Percentiles rank a stretch among this genome's conserved stretches.
phyloP scores from a whole-genome alignment of 805 yeast species.

The Ogataea salicorniae region DNA sequence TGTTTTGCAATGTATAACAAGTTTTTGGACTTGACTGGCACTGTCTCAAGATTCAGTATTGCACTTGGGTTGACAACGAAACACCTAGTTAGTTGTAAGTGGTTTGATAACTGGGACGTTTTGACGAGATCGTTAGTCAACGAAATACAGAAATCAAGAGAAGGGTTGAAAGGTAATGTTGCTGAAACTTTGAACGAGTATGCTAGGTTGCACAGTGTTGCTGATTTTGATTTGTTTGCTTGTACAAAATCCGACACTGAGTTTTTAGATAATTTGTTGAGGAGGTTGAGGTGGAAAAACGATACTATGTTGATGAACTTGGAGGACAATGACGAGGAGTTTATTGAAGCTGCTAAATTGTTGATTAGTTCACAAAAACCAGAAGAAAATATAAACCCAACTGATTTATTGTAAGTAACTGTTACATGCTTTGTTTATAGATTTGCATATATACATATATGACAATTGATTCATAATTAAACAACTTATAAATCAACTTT shows the following conservation, averaged over 20 bases:
- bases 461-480: too few species aligned
- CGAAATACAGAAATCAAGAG: background rate
- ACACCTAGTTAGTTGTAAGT: conserved; percentile 15
- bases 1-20: conserved; percentile 21
- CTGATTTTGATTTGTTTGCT: conserved; percentile 13
- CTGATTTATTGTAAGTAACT: conserved; percentile 9
- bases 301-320: conserved; percentile 8
- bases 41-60: background rate
- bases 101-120: conserved; percentile 22
- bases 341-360: conserved; percentile 14
- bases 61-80: conserved; percentile 1
- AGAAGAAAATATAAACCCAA: conserved; percentile 6
- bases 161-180: background rate
- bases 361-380: conserved; percentile 1
- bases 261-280: conserved; percentile 10
- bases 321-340: conserved; percentile 9
- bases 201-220: conserved; percentile 20
- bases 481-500: too few species aligned
- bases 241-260: conserved; percentile 8
- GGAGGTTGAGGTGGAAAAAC: conserved; percentile 17
- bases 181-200: conserved; percentile 6
- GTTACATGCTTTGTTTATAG: background rate
- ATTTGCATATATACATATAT: too few species aligned
- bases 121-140: background rate
- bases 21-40: background rate